Conservation (phyloP, 2,329 filamentous ascomycete species). For the Tolypocladium endophyticum region DNA sequence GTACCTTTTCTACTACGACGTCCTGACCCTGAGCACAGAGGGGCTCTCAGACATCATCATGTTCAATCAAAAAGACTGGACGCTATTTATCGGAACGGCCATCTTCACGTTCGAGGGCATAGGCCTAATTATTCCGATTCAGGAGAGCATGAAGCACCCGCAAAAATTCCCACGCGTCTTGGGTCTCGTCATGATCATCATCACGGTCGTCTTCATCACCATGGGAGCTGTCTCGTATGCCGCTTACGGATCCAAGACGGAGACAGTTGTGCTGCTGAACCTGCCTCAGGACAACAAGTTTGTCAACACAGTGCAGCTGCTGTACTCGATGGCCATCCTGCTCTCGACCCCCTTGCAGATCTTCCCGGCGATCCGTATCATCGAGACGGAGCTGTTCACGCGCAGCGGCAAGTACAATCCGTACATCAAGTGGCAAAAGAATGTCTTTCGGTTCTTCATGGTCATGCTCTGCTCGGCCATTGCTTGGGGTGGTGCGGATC, state of each 20-base stretch:
- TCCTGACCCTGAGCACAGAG: slow-evolving; percentile 66
- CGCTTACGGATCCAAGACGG: slow-evolving; percentile 87
- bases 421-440: slow-evolving; percentile 99
- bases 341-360: slow-evolving; percentile 92
- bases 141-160: slow-evolving; percentile 90
- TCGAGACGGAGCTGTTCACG: slow-evolving; percentile 88
- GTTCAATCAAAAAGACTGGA: slow-evolving; percentile 91
- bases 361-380: slow-evolving; percentile 95
- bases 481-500: slow-evolving; percentile 84
- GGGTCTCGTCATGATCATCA: slow-evolving; percentile 85
- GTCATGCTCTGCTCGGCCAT: slow-evolving; percentile 78
- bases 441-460: slow-evolving; percentile 86
- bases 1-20: slow-evolving; percentile 93
- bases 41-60: slow-evolving; percentile 77
- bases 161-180: slow-evolving; percentile 85
- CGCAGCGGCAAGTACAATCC: slow-evolving; percentile 95
- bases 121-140: slow-evolving; percentile 93
- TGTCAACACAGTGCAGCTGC: slow-evolving; percentile 90
- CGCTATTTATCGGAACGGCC: slow-evolving; percentile 93
- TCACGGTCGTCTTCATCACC: slow-evolving; percentile 79
- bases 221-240: slow-evolving; percentile 94
- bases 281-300: slow-evolving; percentile 90
- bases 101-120: slow-evolving; percentile 99
- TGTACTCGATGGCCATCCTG: slow-evolving; percentile 96
- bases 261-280: slow-evolving; percentile 94